These are phyloP conservation scores for Microdochium nivale DNA, from an alignment of 2,329 filamentous ascomycete species.

Conservation along the genomic window DNA sequence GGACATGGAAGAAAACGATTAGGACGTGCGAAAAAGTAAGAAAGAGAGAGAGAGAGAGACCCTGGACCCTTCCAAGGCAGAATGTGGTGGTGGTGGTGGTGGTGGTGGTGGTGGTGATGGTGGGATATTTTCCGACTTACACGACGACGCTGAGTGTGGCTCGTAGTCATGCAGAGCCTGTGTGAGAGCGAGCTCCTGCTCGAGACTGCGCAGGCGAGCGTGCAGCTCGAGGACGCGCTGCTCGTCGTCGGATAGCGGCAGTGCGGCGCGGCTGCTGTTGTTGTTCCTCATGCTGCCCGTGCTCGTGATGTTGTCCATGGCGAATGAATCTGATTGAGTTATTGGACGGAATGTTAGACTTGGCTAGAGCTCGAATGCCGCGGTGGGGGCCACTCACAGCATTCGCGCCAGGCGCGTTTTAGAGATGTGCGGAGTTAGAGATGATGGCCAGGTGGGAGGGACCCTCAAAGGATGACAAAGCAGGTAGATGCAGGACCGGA, in stretches of 20 bases:
- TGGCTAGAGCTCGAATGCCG: too few species aligned
- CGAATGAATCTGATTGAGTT: too few species aligned
- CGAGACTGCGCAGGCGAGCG: conserved; percentile 61
- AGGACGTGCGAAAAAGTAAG: too few species aligned
- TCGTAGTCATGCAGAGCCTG: conserved; percentile 33
- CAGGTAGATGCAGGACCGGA: too few species aligned
- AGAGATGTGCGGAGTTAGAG: background rate
- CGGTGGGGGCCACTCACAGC: too few species aligned
- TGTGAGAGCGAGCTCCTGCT: conserved; percentile 63
- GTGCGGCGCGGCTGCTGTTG: conserved; percentile 15
- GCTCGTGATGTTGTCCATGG: background rate
- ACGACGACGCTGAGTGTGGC: conserved; percentile 7
- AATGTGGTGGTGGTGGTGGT: background rate
- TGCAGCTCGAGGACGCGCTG: conserved; percentile 59
- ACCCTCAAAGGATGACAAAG: background rate
- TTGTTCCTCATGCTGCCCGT: conserved; percentile 16
- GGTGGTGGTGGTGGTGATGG: conserved; percentile 1
- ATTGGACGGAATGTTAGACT: too few species aligned
- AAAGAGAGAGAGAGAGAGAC: background rate
- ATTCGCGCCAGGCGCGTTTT: background rate
- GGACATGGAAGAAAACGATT: too few species aligned
- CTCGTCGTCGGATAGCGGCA: conserved; percentile 59
- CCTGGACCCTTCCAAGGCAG: too few species aligned
- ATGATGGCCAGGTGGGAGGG: background rate
- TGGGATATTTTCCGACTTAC: conserved; percentile 17